phyloP scores from a whole-genome alignment of 352 stramenopile species.

The Globisporangium recalcitrans region DNA sequence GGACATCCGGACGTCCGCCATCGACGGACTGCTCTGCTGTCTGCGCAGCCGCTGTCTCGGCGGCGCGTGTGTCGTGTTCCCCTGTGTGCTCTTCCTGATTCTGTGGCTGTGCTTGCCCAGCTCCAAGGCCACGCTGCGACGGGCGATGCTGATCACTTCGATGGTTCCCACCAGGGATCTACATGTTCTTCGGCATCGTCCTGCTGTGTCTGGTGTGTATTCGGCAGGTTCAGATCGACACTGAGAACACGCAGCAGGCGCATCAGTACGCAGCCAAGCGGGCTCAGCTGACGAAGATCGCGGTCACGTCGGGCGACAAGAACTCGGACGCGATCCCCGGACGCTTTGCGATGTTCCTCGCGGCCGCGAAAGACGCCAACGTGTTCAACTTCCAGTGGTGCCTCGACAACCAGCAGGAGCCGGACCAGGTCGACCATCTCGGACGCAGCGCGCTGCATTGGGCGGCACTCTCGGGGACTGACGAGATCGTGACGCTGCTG shows the following conservation, averaged over 20 bases:
- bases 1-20: slow-evolving; percentile 26
- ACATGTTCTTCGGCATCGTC: slow-evolving; percentile 27
- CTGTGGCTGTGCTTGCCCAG: slow-evolving; percentile 36
- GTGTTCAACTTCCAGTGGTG: slow-evolving; percentile 48
- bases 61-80: slow-evolving; percentile 47
- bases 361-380: slow-evolving; percentile 44
- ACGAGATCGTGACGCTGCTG: slow-evolving; percentile 57
- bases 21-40: slow-evolving; percentile 58
- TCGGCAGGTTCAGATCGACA: slow-evolving; percentile 44
- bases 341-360: slow-evolving; percentile 58
- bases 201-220: slow-evolving; percentile 45
- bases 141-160: slow-evolving; percentile 41
- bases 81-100: slow-evolving; percentile 49
- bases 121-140: slow-evolving; percentile 21
- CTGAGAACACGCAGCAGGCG: slow-evolving; percentile 50
- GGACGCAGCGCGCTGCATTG: slow-evolving; percentile 65
- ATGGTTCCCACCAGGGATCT: slow-evolving; percentile 35
- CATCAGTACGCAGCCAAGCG: slow-evolving; percentile 44
- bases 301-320: slow-evolving; percentile 32
- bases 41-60: slow-evolving; percentile 54
- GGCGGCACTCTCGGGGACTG: slow-evolving; percentile 45
- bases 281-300: slow-evolving; percentile 47
- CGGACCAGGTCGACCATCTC: slow-evolving; percentile 61
- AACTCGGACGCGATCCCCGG: slow-evolving; percentile 33
- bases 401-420: slow-evolving; percentile 47